Evolutionary conservation across 225 moss, liverwort and hornwort genomes (phyloP).

Genomic region (Pseudisothecium myosuroides): DNA sequence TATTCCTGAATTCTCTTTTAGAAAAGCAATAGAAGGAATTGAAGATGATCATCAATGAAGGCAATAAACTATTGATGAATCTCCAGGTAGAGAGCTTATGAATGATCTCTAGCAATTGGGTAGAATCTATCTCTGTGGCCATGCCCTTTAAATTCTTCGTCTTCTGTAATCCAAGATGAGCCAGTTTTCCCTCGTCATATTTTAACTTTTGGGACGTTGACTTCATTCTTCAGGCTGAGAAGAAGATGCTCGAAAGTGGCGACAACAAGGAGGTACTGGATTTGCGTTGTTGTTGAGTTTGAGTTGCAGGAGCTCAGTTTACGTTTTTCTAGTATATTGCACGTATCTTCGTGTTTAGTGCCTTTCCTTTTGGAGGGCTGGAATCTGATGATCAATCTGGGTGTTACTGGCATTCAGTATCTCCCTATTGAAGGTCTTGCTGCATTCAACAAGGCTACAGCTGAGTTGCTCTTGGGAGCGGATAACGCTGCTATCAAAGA

Average conservation of each 20-base stretch:
- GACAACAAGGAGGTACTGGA: conserved; percentile 88
- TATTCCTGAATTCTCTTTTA: neutral
- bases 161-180: neutral
- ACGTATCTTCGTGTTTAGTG: neutral
- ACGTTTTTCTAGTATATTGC: neutral
- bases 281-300: neutral
- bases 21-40: neutral
- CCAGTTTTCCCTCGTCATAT: neutral
- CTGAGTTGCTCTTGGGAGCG: conserved; percentile 79
- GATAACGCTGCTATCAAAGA: conserved; percentile 74
- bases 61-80: neutral
- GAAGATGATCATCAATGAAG: neutral
- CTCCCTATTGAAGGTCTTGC: conserved; percentile 92
- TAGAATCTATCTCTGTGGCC: neutral
- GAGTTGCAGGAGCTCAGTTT: neutral
- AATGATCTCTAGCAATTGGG: neutral
- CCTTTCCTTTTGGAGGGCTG: neutral
- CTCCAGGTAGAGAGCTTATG: neutral
- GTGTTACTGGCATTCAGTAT: conserved; percentile 40
- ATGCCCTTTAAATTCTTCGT: neutral
- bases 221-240: conserved; percentile 53
- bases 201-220: neutral
- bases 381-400: neutral
- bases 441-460: conserved; percentile 92
- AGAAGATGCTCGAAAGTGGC: conserved; percentile 75